A percentile compares a stretch with the other conserved stretches of the same genome.
These are phyloP conservation scores for Solanum sejunctum DNA, from an alignment of 257 asterid genomes.

Conservation along the genomic window DNA sequence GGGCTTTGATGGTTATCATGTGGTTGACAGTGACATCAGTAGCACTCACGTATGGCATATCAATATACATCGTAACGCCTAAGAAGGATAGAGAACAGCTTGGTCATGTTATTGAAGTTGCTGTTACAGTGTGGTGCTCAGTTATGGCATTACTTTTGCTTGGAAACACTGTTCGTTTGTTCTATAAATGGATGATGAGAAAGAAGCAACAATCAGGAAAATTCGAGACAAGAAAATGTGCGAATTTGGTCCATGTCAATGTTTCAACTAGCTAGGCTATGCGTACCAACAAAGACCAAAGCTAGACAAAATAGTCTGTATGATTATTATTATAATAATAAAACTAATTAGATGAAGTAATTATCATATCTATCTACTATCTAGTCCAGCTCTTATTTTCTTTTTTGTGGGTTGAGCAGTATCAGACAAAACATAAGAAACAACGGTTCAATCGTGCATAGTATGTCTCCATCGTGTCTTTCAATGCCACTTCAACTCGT, in stretches of 20 bases:
- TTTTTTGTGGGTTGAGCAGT: too few relatives aligned
- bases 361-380: too few relatives aligned
- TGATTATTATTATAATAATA: background rate
- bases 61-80: background rate
- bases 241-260: background rate
- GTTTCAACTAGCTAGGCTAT: background rate
- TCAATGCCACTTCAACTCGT: too few relatives aligned
- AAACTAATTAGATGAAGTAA: too few relatives aligned
- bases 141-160: conserved; percentile 12
- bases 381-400: too few relatives aligned
- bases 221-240: background rate
- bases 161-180: conserved; percentile 15
- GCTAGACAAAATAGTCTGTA: background rate
- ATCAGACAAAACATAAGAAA: too few relatives aligned
- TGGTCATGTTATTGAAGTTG: background rate
- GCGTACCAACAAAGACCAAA: background rate
- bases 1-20: conserved; percentile 19
- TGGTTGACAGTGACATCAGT: conserved; percentile 18
- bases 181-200: background rate
- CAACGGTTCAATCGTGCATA: too few relatives aligned
- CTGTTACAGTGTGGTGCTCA: conserved; percentile 15
- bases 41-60: background rate
- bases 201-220: background rate
- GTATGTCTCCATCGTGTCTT: too few relatives aligned
- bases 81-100: background rate